Base-by-base conservation (phyloP, 768 basidiomycete genomes). In the Russula virescens region DNA sequence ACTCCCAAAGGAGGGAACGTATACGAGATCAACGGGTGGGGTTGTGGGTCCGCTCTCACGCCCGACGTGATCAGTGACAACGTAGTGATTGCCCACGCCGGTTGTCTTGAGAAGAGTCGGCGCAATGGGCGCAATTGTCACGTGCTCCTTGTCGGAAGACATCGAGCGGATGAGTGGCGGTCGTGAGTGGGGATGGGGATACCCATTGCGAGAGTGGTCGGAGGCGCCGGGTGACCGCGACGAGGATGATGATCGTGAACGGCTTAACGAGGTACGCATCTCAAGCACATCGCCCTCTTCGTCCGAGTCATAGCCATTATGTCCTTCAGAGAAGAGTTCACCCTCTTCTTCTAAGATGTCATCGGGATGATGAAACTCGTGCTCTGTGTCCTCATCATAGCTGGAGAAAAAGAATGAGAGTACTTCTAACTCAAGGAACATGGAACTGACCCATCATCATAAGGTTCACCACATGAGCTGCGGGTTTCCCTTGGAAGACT, bases 41-140 rank as follows among this genome's bases (percentile, higher is more conserved):
- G 67, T 60, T 61, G 64, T 43, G 51, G 52, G 55, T 40, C 49
- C 28, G 50, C 54, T 62, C 47, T 66, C 45, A 14, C 66, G 70
- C 38, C 62, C 64, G 23, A 71, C 71, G 43, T 71, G 69, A 7
- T 71, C 75, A 28, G 75, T 74, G 6, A 61, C 53, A 11, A 47
- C 50, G 8, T 69, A 64, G 53, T 73, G 68, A 55, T 83, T 81
- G 7, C 79, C 80, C 13, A 79, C 75, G 1, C 80, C 78, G 11
- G 78, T 82, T 19, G 91, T 91, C 77, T 98, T 99, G 66, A 98
- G 80, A 50, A 91, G 81, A 5, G 97, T 95, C 5, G 88, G 88
- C 0, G 87, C 84, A 50, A 89, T 87, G 42, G 84, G 80, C 14
- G 86, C 85, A 58, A 89, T 89, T 11, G 88, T 88, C 65, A 87